Evolutionary conservation across 306 rosid genomes (phyloP).

Genomic region (Fragaria iinumae): DNA sequence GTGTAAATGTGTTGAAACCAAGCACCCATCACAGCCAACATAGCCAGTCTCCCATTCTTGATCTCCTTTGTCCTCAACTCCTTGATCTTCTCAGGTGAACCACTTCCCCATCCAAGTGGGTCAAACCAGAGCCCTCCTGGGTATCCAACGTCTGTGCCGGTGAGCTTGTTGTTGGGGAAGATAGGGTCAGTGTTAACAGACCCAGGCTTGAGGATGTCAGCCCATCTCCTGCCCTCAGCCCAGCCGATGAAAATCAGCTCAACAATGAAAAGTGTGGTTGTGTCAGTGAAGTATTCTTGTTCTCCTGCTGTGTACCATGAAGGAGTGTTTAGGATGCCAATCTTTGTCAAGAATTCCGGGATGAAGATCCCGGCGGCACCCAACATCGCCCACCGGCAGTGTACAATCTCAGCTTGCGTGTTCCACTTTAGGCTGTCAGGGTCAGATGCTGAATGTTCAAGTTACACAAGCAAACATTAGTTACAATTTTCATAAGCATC

Average conservation of each 20-base stretch:
- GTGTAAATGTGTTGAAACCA: slow-evolving; percentile 83
- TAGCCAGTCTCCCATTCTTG: slow-evolving; percentile 69
- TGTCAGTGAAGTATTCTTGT: slow-evolving; percentile 69
- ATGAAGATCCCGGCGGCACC: slow-evolving; percentile 81
- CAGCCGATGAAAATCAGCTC: slow-evolving; percentile 69
- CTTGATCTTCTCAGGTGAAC: slow-evolving; percentile 67
- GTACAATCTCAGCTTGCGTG: slow-evolving; percentile 59
- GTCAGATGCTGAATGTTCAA: slow-evolving; percentile 50
- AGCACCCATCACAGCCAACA: slow-evolving; percentile 82
- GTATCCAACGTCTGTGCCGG: slow-evolving; percentile 73
- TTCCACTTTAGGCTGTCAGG: slow-evolving; percentile 73
- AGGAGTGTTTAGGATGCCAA: slow-evolving; percentile 63
- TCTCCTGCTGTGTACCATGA: slow-evolving; percentile 79
- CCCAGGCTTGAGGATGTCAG: slow-evolving; percentile 70
- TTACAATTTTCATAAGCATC: background rate
- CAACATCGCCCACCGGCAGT: slow-evolving; percentile 82
- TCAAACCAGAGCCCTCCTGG: slow-evolving; percentile 78
- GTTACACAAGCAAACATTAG: background rate
- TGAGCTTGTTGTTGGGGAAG: slow-evolving; percentile 81
- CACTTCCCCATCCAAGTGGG: slow-evolving; percentile 73
- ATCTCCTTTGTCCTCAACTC: slow-evolving; percentile 79
- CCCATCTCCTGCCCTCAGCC: slow-evolving; percentile 83
- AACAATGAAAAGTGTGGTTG: slow-evolving; percentile 57
- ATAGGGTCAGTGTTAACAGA: slow-evolving; percentile 69
- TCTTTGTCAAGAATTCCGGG: slow-evolving; percentile 68